phyloP scores from a whole-genome alignment of 1,284 basidiomycete genomes.

The Gymnopus androsaceus region DNA sequence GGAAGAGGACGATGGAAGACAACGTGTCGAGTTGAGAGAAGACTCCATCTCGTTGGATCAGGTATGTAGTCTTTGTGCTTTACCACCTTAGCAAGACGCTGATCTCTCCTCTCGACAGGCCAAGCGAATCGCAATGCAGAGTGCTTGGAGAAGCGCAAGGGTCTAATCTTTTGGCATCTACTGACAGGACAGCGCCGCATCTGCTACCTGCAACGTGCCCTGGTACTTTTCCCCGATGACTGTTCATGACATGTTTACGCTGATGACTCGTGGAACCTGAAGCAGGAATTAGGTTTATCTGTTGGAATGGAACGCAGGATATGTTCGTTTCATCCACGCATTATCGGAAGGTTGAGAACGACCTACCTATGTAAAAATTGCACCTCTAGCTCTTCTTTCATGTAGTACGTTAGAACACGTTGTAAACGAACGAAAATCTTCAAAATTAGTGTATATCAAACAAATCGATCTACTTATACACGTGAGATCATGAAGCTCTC shows the following conservation, averaged over 20 bases:
- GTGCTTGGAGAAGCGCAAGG: slow-evolving; percentile 66
- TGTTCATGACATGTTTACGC: too few species aligned
- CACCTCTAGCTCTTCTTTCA: not conserved
- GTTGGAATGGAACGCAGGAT: not conserved
- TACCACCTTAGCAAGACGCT: not conserved
- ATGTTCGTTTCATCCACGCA: not conserved
- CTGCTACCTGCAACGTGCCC: not conserved
- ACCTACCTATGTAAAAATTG: not conserved
- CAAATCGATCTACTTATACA: not conserved
- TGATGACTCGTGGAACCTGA: not conserved
- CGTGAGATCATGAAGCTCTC: not conserved
- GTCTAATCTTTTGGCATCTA: slow-evolving; percentile 34
- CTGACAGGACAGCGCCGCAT: not conserved
- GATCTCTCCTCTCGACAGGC: slow-evolving; percentile 42
- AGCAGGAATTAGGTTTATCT: not conserved
- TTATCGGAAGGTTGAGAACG: not conserved
- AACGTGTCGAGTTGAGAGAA: slow-evolving; percentile 74
- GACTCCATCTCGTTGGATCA: slow-evolving; percentile 87
- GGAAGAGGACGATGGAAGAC: slow-evolving; percentile 61
- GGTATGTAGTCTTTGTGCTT: slow-evolving; percentile 44
- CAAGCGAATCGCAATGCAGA: slow-evolving; percentile 72
- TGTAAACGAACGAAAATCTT: not conserved
- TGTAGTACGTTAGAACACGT: not conserved
- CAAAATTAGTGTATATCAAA: not conserved
- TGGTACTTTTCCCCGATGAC: not conserved